Conservation (phyloP, 176 grass and related monocot species). For the Avena insularis region DNA sequence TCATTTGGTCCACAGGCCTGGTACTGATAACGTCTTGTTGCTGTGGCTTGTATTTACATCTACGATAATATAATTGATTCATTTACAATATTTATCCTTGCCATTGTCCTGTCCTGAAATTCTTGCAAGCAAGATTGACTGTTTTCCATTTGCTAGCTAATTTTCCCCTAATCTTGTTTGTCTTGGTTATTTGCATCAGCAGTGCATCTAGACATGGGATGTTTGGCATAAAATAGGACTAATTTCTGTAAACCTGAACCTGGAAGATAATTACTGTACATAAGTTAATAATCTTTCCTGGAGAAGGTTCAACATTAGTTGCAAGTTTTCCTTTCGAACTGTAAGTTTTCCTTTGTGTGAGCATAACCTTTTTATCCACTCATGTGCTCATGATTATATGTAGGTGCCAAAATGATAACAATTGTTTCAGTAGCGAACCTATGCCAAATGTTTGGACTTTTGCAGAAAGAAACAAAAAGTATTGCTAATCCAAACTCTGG, state of each 20-base stretch:
- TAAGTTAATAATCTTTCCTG: constrained; percentile 10
- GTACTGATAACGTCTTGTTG: background rate
- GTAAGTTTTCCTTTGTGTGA: background rate
- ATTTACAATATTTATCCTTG: background rate
- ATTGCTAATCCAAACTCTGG: background rate
- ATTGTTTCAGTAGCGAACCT: background rate
- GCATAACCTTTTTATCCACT: background rate
- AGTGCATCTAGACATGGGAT: background rate
- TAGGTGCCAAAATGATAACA: background rate
- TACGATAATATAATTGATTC: background rate
- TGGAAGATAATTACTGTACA: background rate
- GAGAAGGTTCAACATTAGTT: background rate
- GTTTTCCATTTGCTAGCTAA: background rate
- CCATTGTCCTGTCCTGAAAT: background rate
- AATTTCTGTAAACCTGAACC: background rate
- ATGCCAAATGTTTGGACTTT: background rate
- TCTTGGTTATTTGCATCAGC: constrained; percentile 4
- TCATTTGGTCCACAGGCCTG: constrained; percentile 22
- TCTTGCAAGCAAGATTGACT: constrained; percentile 10
- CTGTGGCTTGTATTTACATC: constrained; percentile 14
- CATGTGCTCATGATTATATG: background rate
- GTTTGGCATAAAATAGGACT: background rate
- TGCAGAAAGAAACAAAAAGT: background rate
- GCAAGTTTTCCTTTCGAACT: background rate
- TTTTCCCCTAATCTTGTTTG: background rate